These are phyloP conservation scores for Blastocystis sp. DNA, from an alignment of 352 stramenopile species.

Conservation along the genomic window DNA sequence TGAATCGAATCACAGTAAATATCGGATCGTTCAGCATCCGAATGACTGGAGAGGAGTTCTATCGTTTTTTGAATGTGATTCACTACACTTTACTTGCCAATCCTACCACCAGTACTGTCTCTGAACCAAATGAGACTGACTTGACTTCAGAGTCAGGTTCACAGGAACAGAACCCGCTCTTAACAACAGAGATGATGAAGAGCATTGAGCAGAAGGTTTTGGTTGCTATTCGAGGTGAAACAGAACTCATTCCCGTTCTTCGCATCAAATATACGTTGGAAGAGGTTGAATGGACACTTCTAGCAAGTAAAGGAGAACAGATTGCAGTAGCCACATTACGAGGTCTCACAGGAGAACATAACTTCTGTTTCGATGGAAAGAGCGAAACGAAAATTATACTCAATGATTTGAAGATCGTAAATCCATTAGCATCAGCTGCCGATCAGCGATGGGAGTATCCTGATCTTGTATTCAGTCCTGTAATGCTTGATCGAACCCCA, in stretches of 20 bases:
- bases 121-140: not conserved
- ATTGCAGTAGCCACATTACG: conserved; percentile 53
- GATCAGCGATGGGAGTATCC: not conserved
- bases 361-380: conserved; percentile 58
- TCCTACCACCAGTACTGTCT: conserved; percentile 10
- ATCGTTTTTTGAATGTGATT: conserved; percentile 51
- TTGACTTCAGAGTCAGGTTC: not conserved
- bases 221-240: not conserved
- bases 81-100: conserved; percentile 48
- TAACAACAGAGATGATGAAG: conserved; percentile 8
- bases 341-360: conserved; percentile 45
- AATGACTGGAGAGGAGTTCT: conserved; percentile 61
- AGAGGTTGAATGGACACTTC: conserved; percentile 53
- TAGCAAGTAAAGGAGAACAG: conserved; percentile 2
- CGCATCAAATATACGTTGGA: conserved; percentile 52
- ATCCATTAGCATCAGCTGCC: not conserved
- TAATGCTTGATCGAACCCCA: conserved; percentile 38
- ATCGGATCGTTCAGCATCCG: conserved; percentile 11
- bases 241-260: conserved; percentile 20
- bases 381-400: conserved; percentile 57
- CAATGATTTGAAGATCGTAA: conserved; percentile 48
- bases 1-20: conserved; percentile 47
- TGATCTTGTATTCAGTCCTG: conserved; percentile 17
- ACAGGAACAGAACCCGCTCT: not conserved
- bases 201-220: conserved; percentile 8